Evolutionary conservation across 352 stramenopile genomes (phyloP), one percentile per base, ranked within the genome.

Genomic region (Phytopythium litorale): DNA sequence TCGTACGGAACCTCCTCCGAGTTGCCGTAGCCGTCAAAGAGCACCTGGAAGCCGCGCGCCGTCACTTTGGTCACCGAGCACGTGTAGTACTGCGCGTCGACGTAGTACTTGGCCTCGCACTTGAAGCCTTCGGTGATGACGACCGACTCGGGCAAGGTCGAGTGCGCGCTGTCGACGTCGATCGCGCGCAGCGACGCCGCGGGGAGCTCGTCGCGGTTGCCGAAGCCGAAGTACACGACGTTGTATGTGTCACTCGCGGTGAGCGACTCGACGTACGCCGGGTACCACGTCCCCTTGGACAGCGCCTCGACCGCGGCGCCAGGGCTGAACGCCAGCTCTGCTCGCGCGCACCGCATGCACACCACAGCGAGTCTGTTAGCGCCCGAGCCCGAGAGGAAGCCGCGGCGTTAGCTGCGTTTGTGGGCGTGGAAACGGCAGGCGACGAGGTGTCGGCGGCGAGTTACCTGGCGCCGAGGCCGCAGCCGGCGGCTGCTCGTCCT

Each of bases 11-110:
- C 86, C 68, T 97, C 90, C 63, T 97, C 90, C 49, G 78, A 84
- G 71, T 97, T 97, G 59, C 88, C 88, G 63, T 97, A 97, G 46
- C 84, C 78, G 16, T 89, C 79, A 62, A 96, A 97, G n/a, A 92
- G 65, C 54, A 97, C 83, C 33, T 87, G 86, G 64, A 91, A 94
- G 1, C 90, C 90, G 53, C 88, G 57, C 2, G 64, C 52, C 8
- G 89, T 96, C 25, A 87, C 62, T 18, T 81, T 73, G 12, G 80
- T 86, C 40, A 97, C 77, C 9, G 68, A 68, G 38, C 79, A 89
- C 52, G 75, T 61, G 68, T 97, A 97, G 55, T 87, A 89, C 56
- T 88, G 71, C 7, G 70, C 59, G 58, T 96, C 87, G 13, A 78
- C 80, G 51, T 92, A 94, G 68, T 94, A 96, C 68, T 91, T 92